Conservation (phyloP, 495 filamentous ascomycete species). For the Entonaema liquescens region DNA sequence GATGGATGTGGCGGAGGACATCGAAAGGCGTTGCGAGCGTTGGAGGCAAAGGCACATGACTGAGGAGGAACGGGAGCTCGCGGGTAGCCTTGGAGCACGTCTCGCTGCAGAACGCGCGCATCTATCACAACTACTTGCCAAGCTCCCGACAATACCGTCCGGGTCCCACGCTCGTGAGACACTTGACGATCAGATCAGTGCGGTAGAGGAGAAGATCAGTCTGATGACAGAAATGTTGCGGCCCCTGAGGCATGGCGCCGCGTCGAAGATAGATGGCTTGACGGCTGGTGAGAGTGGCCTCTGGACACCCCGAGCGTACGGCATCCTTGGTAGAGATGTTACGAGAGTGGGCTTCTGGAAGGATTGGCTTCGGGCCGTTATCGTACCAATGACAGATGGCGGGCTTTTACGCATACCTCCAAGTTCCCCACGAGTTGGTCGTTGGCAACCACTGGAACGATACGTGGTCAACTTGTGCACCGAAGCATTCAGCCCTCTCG, state of each 20-base stretch:
- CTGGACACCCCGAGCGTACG: constrained; percentile 95
- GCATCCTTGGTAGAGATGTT: constrained; percentile 86
- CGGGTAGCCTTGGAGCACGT: constrained; percentile 89
- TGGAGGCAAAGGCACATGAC: constrained; percentile 97
- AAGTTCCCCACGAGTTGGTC: constrained; percentile 89
- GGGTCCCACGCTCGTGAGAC: constrained; percentile 82
- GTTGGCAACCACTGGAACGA: constrained; percentile 95
- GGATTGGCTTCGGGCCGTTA: constrained; percentile 92
- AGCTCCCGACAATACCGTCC: constrained; percentile 79
- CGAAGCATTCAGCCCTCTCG: constrained; percentile 88
- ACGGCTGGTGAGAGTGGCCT: constrained; percentile 96
- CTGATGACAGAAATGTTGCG: constrained; percentile 95
- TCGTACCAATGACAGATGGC: constrained; percentile 94
- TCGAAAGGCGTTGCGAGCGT: constrained; percentile 90
- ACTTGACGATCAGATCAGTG: constrained; percentile 92
- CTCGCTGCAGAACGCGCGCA: constrained; percentile 90
- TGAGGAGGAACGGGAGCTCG: constrained; percentile 91
- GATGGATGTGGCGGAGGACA: constrained; percentile 78
- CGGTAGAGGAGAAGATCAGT: constrained; percentile 95
- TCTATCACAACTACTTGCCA: constrained; percentile 83
- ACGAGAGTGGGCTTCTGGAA: constrained; percentile 96
- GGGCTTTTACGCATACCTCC: constrained; percentile 81
- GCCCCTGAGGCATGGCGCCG: constrained; percentile 91
- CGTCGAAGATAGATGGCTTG: constrained; percentile 95
- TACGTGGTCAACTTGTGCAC: constrained; percentile 98